Conservation (phyloP, 257 asterid genomes). For the Fraxinus quadrangulata region DNA sequence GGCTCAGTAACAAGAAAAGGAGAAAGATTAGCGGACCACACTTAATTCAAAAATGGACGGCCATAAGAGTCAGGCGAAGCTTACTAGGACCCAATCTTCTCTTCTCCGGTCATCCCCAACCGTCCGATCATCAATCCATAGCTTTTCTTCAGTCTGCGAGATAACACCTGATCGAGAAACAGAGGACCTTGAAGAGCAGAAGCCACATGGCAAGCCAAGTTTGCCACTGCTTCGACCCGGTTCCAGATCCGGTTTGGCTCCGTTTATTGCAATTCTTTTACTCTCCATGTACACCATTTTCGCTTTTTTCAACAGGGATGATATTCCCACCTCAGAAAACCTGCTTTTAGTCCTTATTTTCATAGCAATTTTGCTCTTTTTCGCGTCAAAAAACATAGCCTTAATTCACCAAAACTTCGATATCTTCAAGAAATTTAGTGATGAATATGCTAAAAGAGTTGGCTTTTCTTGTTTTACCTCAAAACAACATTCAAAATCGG, state of each 20-base stretch:
- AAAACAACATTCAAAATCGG: constrained; percentile 50
- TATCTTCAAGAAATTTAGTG: constrained; percentile 41
- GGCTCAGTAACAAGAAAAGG: constrained; percentile 26
- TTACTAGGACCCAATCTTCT: constrained; percentile 79
- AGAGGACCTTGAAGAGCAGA: constrained; percentile 85
- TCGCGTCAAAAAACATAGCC: constrained; percentile 49
- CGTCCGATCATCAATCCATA: constrained; percentile 75
- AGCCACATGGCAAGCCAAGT: constrained; percentile 68
- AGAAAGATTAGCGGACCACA: constrained; percentile 19
- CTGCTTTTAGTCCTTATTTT: constrained; percentile 58
- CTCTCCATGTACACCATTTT: constrained; percentile 58
- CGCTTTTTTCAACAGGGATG: constrained; percentile 50
- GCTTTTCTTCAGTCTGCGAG: constrained; percentile 76
- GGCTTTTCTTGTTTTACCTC: constrained; percentile 41
- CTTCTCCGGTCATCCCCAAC: constrained; percentile 94
- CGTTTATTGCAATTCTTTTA: constrained; percentile 43
- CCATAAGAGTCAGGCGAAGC: constrained; percentile 73
- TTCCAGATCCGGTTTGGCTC: constrained; percentile 34
- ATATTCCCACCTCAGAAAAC: constrained; percentile 62
- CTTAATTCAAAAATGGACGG: constrained; percentile 57
- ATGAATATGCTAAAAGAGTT: constrained; percentile 36
- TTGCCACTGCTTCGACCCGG: constrained; percentile 32
- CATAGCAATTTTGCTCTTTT: constrained; percentile 58
- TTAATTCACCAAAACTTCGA: constrained; percentile 37
- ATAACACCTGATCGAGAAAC: constrained; percentile 48